Percentiles rank a stretch among this genome's conserved stretches.
phyloP scores from a whole-genome alignment of 1,139 yeast species.

The Candida smagusa region DNA sequence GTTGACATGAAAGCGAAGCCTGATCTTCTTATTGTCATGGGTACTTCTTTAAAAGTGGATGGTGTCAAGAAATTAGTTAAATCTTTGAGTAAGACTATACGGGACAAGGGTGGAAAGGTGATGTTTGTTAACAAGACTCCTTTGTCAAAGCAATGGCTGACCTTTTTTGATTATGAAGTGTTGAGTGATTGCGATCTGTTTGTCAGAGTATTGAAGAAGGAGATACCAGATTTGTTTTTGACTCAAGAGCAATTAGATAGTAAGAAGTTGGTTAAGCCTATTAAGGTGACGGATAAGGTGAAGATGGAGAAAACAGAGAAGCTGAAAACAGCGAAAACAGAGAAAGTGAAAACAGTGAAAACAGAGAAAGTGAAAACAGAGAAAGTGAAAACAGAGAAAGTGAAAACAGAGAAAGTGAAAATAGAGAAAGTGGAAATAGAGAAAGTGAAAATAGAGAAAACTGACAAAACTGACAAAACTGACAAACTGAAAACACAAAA shows the following conservation, averaged over 20 bases:
- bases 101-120: constrained; percentile 59
- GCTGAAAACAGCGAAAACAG: constrained; percentile 4
- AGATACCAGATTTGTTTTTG: constrained; percentile 57
- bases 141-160: constrained; percentile 52
- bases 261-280: constrained; percentile 31
- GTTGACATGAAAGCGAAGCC: constrained; percentile 57
- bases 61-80: constrained; percentile 71
- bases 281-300: constrained; percentile 7
- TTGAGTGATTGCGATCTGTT: constrained; percentile 80
- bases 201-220: constrained; percentile 50
- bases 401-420: constrained; percentile 3
- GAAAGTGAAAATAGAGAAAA: constrained; percentile 4
- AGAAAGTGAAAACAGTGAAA: constrained; percentile 7
- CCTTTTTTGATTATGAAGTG: constrained; percentile 67
- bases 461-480: constrained; percentile 2
- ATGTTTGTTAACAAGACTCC: constrained; percentile 60
- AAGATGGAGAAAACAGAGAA: constrained; percentile 9
- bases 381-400: constrained; percentile 5
- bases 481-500: constrained; percentile 2
- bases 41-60: constrained; percentile 71
- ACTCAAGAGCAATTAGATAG: constrained; percentile 52
- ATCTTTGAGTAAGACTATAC: constrained; percentile 55
- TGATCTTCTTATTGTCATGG: constrained; percentile 66
- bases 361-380: constrained; percentile 10
- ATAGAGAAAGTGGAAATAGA: constrained; percentile 9